Evolutionary conservation across 2,329 filamentous ascomycete species (phyloP).

Genomic region (Arachnopeziza araneosa): DNA sequence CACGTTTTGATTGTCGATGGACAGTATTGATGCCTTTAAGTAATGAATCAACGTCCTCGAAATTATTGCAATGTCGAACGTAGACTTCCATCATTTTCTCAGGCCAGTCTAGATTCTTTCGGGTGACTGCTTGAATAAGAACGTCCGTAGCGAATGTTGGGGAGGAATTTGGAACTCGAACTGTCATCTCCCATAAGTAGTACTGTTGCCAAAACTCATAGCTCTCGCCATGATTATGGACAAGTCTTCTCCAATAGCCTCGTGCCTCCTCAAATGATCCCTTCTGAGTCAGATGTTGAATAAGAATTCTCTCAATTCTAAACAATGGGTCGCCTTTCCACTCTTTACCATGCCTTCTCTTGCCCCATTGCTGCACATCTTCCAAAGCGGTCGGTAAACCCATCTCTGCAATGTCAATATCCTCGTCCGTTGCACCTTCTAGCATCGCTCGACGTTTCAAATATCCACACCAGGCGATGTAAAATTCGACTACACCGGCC

Average conservation of each 20-base stretch:
- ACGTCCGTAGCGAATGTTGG: constrained; percentile 72
- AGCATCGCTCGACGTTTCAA: constrained; percentile 80
- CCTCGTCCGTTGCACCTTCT: constrained; percentile 69
- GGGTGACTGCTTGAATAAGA: constrained; percentile 62
- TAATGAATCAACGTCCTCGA: constrained; percentile 72
- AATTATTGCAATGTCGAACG: constrained; percentile 78
- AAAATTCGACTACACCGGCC: constrained; percentile 83
- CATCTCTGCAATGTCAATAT: constrained; percentile 83
- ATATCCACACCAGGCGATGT: constrained; percentile 92
- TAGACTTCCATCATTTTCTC: constrained; percentile 72
- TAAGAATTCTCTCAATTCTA: constrained; percentile 83
- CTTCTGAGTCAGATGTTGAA: constrained; percentile 85
- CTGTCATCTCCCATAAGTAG: constrained; percentile 80
- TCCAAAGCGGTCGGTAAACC: constrained; percentile 82
- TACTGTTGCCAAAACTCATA: constrained; percentile 94
- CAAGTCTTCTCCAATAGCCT: constrained; percentile 67
- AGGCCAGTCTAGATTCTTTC: constrained; percentile 65
- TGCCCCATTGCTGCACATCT: constrained; percentile 72
- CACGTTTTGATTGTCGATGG: constrained; percentile 59
- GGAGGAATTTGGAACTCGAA: constrained; percentile 38
- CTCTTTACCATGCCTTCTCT: constrained; percentile 64
- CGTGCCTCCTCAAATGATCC: constrained; percentile 72
- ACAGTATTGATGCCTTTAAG: constrained; percentile 69
- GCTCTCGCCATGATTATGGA: constrained; percentile 64
- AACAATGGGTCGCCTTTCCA: constrained; percentile 87